Base-by-base conservation (phyloP, 352 stramenopile species). In the Pythium dissimile region DNA sequence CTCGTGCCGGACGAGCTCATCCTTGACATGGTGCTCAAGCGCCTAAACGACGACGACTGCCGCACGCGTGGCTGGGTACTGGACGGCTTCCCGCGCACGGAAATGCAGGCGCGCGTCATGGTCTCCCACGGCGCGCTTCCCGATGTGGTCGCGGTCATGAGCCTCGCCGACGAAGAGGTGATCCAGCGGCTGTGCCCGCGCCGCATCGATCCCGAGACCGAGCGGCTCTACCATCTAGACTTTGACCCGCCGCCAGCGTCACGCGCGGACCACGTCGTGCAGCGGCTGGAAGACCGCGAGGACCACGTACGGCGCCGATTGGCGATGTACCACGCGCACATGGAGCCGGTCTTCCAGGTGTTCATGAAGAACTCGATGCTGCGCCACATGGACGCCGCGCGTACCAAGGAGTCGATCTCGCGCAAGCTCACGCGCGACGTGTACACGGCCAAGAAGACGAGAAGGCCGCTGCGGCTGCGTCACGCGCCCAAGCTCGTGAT, bases 21-120 rank as follows among this genome's bases (percentile, higher is more conserved):
- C 27, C 34, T 70, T 18, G 54, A 52, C 28, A 59, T 91, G 48
- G 73, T 93, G 10, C 52, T 89, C 26, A 77, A 87, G 47, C 76
- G 95, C 0, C 73, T 99, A 1, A 46, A 69, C 30, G 64, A 97
- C 58, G 49, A 74, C 2, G 94, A 98, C 70, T 98, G 94, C 66
- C 66, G 80, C 30, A 49, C 73, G 46, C 77, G 73, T 18, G 96
- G 96, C 9, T 99, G 92, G 88, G 74, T 99, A 13, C 67, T 99
- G 0, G 95, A 99, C 61, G 96, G 96, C 6, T 98, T 97, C 61
- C 96, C 96, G 2, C 85, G 93, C 37, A 98, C 94, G 8, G 78
- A 87, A 31, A 82, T 75, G 16, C 92, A 98, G 59, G 94, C 94
- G 9, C 75, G 95, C 11, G 80, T 94, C n/a, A 75, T 98, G 27